Conservation (phyloP, 371 early-diverging fungal genomes). For the Scutellospora calospora region DNA sequence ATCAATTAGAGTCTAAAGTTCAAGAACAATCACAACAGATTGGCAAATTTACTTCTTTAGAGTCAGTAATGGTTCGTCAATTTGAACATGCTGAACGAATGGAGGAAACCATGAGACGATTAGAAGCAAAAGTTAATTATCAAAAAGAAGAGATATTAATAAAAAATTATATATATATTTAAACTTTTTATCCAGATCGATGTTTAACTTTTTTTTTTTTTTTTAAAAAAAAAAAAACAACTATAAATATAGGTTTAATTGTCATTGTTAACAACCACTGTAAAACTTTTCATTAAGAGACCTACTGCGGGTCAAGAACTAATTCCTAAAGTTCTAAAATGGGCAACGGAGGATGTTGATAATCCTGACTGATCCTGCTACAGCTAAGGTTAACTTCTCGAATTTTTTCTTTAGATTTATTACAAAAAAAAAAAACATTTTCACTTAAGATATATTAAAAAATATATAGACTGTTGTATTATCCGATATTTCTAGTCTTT, state of each 20-base stretch:
- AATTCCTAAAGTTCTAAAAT: conserved; percentile 90
- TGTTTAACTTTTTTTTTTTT: conserved; percentile 31
- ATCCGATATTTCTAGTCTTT: conserved; percentile 88
- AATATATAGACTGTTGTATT: conserved; percentile 70
- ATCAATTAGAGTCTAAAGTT: conserved; percentile 11
- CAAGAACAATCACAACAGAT: background rate
- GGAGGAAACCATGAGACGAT: conserved; percentile 23
- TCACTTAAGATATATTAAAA: conserved; percentile 23
- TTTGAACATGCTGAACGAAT: conserved; percentile 23
- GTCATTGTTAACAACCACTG: conserved; percentile 91
- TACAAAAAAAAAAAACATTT: conserved; percentile 40
- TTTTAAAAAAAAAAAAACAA: conserved; percentile 51
- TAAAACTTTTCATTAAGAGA: conserved; percentile 93
- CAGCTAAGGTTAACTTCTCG: conserved; percentile 61
- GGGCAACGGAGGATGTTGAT: conserved; percentile 92
- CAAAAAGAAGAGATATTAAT: conserved; percentile 34
- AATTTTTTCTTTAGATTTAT: conserved; percentile 32
- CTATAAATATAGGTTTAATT: conserved; percentile 73
- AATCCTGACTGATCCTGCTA: conserved; percentile 95
- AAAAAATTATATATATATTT: too few relatives aligned
- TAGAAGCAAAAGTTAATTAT: conserved; percentile 31
- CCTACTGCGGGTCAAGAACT: conserved; percentile 89
- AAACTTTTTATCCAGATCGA: too few relatives aligned
- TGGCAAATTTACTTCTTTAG: background rate
- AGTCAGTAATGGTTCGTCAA: conserved; percentile 27